Evolutionary conservation across 192 early-diverging fungal genomes (phyloP), one percentile per base, ranked within the genome.

Genomic region (Coemansia furcata): DNA sequence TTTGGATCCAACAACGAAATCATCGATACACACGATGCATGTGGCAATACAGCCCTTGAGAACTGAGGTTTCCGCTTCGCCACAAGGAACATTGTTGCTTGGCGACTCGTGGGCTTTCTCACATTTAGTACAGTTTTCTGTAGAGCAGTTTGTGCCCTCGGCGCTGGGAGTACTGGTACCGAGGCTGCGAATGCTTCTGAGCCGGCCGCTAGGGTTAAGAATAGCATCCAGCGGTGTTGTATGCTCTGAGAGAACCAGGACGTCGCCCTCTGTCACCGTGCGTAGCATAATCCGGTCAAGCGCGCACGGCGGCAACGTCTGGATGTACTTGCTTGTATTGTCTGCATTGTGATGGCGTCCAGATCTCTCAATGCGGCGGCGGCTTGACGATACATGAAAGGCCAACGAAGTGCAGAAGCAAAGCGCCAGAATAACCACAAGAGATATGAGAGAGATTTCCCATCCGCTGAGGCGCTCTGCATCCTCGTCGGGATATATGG

Each of bases 11-110:
- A 71, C 69, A 0, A 69, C 74, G 71, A 84, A 84, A 47, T 84
- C 82, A 35, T 84, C 82, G 33, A 84, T 84, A 59, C 82, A 84
- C n/a, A 84, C 78, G 40, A 76, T 80, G 58, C 82, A 84, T 4
- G 81, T 83, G 39, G 80, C 71, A 55, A 82, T 82, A 39, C 71
- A 74, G 17, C 80, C 75, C 60, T 68, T 68, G 40, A 77, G 63
- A 30, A 50, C n/a, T 0, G 57, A 35, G 4, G 57, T 39, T 23
- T 39, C 63, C 0, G 21, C 30, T 11, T 6, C 14, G 26, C 8
- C 39, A 29, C 19, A 39, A 26, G 36, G 37, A 4, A 2, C 3
- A 5, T 32, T 60, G 58, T 38, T 19, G 36, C 19, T 19, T 14
- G 21, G 7, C 37, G 35, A 60, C 37, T 60, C 58, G 7, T 60